Evolutionary conservation across 345 rosid genomes (phyloP).

Genomic region (Gossypium thurberi): DNA sequence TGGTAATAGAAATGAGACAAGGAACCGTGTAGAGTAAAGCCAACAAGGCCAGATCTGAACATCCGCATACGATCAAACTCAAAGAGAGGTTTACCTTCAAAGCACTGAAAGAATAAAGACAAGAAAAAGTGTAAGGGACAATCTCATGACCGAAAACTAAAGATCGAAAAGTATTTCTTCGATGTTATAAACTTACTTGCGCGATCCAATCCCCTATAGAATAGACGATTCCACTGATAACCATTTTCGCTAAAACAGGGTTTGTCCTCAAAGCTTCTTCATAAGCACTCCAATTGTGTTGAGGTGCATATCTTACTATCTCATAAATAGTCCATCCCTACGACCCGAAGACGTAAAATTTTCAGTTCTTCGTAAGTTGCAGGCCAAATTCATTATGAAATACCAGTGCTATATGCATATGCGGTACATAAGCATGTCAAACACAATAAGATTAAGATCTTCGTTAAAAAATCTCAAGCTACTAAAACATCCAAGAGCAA

Average conservation of each 20-base stretch:
- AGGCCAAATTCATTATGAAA: background rate
- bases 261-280: constrained; percentile 81
- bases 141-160: background rate
- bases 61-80: constrained; percentile 81
- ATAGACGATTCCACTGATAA: constrained; percentile 86
- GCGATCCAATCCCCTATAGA: constrained; percentile 98
- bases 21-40: constrained; percentile 89
- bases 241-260: constrained; percentile 91
- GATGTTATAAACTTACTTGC: constrained; percentile 44
- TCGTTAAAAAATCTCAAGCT: no score
- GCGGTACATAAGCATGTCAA: background rate
- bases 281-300: constrained; percentile 89
- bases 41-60: constrained; percentile 90
- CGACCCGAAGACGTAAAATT: constrained; percentile 4
- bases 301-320: constrained; percentile 90
- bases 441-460: background rate
- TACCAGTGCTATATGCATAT: background rate
- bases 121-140: background rate
- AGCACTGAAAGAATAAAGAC: constrained; percentile 43
- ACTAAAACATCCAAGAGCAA: no score
- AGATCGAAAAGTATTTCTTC: background rate
- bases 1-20: constrained; percentile 89
- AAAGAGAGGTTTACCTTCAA: constrained; percentile 80
- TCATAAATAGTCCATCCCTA: constrained; percentile 95
- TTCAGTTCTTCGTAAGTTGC: background rate